Evolutionary conservation across 306 rosid species (phyloP), one percentile per base, ranked within the genome.

Genomic region (Vicia sativa): DNA sequence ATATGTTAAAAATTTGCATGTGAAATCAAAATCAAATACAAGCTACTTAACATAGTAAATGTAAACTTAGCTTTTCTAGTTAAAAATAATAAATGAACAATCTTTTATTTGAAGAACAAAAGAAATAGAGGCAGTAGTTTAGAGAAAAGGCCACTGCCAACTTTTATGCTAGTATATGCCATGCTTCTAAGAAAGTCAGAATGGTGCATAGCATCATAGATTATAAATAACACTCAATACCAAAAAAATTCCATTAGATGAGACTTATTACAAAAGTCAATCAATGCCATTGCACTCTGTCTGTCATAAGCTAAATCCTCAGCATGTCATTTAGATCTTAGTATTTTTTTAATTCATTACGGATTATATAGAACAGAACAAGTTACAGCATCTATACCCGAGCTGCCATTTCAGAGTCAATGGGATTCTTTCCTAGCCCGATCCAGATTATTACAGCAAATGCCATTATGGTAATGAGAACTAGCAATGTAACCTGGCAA

Each of bases 391-490:
- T 37, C 56, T 80, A 65, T 86, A 93, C 99, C 97, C 79, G 89
- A 68, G 89, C 86, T 56, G 79, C 92, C 43, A 87, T 83, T 37
- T 79, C 77, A 72, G 96, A 85, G 78, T 93, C 83, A 84, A 85
- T 76, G 71, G 83, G 68, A 74, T 86, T 87, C 49, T 83, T 74
- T 60, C 95, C 91, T 68, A 79, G 71, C 29, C 91, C 95, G 23
- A 90, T 79, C 99, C 97, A 90, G 52, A 93, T 87, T 71, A 88
- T 56, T 71, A 85, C 84, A 76, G 99, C 90, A 85, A 84, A 86
- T 19, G 82, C 81, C 74, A 84, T 43, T 86, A 79, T 79, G 70
- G 80, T 72, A 61, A 84, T 74, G 77, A 84, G 78, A 77, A 82
- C 64, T 52, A 90, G 72, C 71, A 77, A 15, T 3, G 86, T 68